Evolutionary conservation across 495 filamentous ascomycete genomes (phyloP).

Genomic region (Xanthoparmelia taractica): DNA sequence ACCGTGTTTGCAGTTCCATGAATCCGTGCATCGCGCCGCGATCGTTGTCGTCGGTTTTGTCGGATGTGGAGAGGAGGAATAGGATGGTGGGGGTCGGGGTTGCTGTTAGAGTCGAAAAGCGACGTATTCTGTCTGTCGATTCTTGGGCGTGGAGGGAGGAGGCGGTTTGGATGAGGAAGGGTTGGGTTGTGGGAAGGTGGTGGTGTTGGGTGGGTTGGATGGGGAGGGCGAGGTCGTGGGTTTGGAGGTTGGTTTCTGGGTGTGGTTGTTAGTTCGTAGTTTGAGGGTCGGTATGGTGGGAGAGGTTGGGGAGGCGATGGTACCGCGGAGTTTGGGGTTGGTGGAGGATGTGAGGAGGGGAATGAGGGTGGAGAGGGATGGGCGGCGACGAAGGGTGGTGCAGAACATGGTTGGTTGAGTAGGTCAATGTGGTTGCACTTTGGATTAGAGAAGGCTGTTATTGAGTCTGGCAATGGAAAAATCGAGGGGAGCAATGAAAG

Average conservation of each 20-base stretch:
- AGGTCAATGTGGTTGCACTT: background rate
- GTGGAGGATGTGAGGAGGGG: slow-evolving; percentile 37
- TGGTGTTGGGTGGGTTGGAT: slow-evolving; percentile 20
- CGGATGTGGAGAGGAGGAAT: slow-evolving; percentile 42
- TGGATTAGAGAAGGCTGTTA: background rate
- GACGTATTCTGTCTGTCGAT: slow-evolving; percentile 38
- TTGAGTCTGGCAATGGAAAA: background rate
- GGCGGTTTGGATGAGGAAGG: slow-evolving; percentile 48
- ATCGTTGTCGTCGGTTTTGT: slow-evolving; percentile 21
- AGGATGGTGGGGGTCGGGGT: slow-evolving; percentile 41
- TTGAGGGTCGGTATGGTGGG: slow-evolving; percentile 23
- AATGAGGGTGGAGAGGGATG: slow-evolving; percentile 42
- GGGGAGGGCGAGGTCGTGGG: slow-evolving; percentile 49
- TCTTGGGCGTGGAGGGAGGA: slow-evolving; percentile 34
- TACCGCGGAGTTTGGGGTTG: slow-evolving; percentile 44
- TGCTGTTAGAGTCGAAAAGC: slow-evolving; percentile 39
- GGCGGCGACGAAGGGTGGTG: slow-evolving; percentile 46
- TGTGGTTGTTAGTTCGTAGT: slow-evolving; percentile 8
- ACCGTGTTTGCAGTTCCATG: slow-evolving; percentile 30
- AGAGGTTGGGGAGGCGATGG: slow-evolving; percentile 28
- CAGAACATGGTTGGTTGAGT: slow-evolving; percentile 40
- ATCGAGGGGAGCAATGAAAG: background rate
- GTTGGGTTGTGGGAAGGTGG: slow-evolving; percentile 37
- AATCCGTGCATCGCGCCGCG: slow-evolving; percentile 25
- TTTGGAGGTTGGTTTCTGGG: slow-evolving; percentile 44